Evolutionary conservation across 2,329 filamentous ascomycete species (phyloP).

Genomic region (Calonectria leucothoes): DNA sequence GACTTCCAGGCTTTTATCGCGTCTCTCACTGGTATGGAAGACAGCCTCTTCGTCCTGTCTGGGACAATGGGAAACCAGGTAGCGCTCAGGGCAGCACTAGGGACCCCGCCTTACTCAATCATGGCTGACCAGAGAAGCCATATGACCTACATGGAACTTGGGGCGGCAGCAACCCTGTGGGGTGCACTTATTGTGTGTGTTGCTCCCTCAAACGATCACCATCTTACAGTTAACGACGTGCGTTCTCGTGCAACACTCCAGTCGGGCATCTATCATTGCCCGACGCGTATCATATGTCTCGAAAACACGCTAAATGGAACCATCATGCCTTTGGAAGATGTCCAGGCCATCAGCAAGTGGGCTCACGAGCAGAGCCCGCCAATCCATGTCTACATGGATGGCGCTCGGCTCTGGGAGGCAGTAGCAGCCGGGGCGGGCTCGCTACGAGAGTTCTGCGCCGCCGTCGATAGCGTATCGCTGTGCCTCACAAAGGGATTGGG

Average conservation of each 20-base stretch:
- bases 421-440: background rate
- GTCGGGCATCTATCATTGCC: background rate
- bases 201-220: background rate
- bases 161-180: background rate
- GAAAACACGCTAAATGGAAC: background rate
- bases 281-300: background rate
- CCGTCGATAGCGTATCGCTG: background rate
- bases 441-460: background rate
- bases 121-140: background rate
- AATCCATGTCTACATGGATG: background rate
- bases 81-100: background rate
- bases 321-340: background rate
- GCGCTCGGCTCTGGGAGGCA: background rate
- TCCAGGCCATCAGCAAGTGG: background rate
- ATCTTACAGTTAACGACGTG: background rate
- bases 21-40: background rate
- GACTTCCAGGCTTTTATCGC: background rate
- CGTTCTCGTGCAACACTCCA: background rate
- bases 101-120: background rate
- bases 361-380: background rate
- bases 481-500: background rate
- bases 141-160: background rate
- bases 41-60: background rate
- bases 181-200: background rate
- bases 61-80: background rate